Conservation (phyloP, 169 alveolate genomes). For the Sarcocystis neurona region DNA sequence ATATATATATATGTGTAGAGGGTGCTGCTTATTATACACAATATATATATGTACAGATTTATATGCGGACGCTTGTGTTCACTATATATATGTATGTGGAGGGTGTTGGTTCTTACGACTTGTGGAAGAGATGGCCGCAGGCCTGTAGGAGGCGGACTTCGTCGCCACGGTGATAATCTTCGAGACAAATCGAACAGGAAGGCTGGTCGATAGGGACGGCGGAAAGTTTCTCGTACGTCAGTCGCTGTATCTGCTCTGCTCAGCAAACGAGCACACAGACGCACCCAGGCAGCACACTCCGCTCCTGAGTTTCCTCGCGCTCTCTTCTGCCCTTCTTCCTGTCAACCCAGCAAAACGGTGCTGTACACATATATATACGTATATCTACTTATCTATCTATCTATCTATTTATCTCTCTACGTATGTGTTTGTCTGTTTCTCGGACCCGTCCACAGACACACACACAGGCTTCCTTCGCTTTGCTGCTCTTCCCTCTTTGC, state of each 20-base stretch:
- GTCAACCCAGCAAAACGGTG: too few relatives aligned
- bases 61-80: not conserved
- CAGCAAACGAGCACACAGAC: not conserved
- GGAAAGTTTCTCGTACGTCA: slow-evolving; percentile 35
- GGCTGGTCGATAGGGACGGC: slow-evolving; percentile 39
- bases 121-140: slow-evolving; percentile 79
- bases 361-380: not conserved
- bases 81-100: not conserved
- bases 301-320: not conserved
- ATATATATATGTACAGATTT: not conserved
- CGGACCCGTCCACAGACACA: too few relatives aligned
- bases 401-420: not conserved
- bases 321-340: not conserved
- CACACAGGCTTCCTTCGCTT: too few relatives aligned
- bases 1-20: not conserved
- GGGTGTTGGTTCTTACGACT: too few relatives aligned
- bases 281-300: not conserved
- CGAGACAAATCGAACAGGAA: slow-evolving; percentile 72
- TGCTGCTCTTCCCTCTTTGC: too few relatives aligned
- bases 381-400: not conserved
- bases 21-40: not conserved
- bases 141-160: slow-evolving; percentile 73
- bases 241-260: slow-evolving; percentile 38
- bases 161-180: slow-evolving; percentile 68
- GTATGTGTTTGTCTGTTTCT: too few relatives aligned